Evolutionary conservation across 2,329 filamentous ascomycete species (phyloP).

Genomic region (Pseudogymnoascus sp.): DNA sequence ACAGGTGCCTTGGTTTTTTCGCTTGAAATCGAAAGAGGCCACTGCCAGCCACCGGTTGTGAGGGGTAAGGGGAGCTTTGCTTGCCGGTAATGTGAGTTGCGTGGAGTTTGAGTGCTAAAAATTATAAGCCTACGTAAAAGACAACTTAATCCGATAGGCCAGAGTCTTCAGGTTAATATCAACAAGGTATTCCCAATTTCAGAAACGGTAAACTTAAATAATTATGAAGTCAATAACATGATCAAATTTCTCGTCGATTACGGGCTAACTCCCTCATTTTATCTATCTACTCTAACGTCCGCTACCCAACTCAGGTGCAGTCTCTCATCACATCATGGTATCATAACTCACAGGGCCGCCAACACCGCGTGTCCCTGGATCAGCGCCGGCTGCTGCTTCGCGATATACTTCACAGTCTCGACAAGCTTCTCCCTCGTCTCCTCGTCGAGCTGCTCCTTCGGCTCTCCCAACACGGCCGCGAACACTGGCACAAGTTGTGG

Average conservation of each 20-base stretch:
- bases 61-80: too few relatives aligned
- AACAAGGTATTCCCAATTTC: too few relatives aligned
- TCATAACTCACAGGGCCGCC: conserved; percentile 12
- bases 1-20: too few relatives aligned
- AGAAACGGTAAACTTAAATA: background rate
- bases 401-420: conserved; percentile 46
- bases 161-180: too few relatives aligned
- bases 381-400: conserved; percentile 21
- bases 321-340: conserved; percentile 9
- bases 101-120: too few relatives aligned
- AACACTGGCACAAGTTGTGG: conserved; percentile 62
- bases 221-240: background rate
- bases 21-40: too few relatives aligned
- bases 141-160: too few relatives aligned
- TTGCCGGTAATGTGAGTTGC: too few relatives aligned
- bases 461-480: conserved; percentile 61
- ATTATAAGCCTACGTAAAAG: too few relatives aligned
- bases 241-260: conserved; percentile 8
- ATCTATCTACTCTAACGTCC: conserved; percentile 4
- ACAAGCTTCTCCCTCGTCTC: conserved; percentile 60
- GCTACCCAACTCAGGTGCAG: background rate
- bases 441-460: conserved; percentile 66
- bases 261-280: conserved; percentile 4
- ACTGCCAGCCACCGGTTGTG: too few relatives aligned
- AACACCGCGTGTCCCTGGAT: conserved; percentile 22